A percentile compares a stretch with the other conserved stretches of the same genome.
These are phyloP conservation scores for Elsinoe batatas DNA, from an alignment of 2,329 filamentous ascomycete genomes.

Conservation along the genomic window DNA sequence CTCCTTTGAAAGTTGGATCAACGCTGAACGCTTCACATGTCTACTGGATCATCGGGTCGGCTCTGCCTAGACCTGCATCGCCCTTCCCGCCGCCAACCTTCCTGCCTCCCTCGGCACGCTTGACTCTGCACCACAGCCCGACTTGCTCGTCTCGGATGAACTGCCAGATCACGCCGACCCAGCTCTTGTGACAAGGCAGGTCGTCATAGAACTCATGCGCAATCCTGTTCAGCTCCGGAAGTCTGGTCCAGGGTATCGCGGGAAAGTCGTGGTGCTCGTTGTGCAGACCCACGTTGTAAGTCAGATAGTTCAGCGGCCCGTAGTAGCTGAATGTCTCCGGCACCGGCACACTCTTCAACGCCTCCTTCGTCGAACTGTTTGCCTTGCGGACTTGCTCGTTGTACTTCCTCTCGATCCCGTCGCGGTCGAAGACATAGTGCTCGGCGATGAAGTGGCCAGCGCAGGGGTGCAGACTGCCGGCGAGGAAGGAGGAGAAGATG, in stretches of 20 bases:
- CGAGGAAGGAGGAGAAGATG: constrained; percentile 81
- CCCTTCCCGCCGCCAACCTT: constrained; percentile 45
- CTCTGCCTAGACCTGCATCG: constrained; percentile 34
- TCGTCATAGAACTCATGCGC: constrained; percentile 87
- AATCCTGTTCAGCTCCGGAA: constrained; percentile 66
- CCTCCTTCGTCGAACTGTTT: constrained; percentile 18
- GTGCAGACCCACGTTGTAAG: constrained; percentile 95
- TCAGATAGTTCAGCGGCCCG: constrained; percentile 79
- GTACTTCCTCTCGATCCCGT: constrained; percentile 39
- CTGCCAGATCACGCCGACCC: constrained; percentile 88
- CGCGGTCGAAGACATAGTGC: constrained; percentile 52
- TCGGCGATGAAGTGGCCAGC: constrained; percentile 98
- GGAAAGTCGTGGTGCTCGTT: constrained; percentile 99
- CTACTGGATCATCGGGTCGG: constrained; percentile 12
- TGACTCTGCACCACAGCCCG: constrained; percentile 84
- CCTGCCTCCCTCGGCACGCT: constrained; percentile 69
- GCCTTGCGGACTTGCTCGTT: constrained; percentile 14
- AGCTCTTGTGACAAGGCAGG: constrained; percentile 78
- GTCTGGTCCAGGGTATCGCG: constrained; percentile 84
- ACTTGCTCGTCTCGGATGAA: constrained; percentile 88
- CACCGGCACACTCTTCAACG: constrained; percentile 39
- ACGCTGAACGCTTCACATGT: not conserved
- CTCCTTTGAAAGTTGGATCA: not conserved
- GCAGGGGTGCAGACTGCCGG: constrained; percentile 84
- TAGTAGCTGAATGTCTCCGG: constrained; percentile 98